A percentile compares a stretch with the other conserved stretches of the same genome.
These are phyloP conservation scores for Kwoniella sp. DNA, from an alignment of 768 basidiomycete genomes.

Conservation along the genomic window DNA sequence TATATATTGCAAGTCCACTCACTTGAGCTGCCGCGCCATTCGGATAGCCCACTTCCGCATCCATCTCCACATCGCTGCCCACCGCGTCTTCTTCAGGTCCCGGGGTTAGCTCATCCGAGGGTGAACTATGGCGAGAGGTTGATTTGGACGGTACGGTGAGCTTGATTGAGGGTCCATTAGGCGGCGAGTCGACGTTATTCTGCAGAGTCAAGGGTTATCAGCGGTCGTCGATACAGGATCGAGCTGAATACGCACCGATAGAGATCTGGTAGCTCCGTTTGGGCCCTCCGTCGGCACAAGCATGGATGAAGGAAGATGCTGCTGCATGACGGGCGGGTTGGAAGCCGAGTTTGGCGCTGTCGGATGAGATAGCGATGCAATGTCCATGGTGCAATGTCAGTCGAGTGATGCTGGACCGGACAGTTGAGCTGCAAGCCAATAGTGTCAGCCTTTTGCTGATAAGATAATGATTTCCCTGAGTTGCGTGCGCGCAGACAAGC, in stretches of 20 bases:
- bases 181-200: neutral
- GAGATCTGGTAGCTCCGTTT: no score
- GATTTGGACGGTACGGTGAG: slow-evolving; percentile 14
- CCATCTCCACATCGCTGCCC: slow-evolving; percentile 10
- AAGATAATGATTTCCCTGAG: no score
- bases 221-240: neutral
- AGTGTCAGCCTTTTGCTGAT: no score
- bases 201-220: no score
- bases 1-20: neutral
- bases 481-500: no score
- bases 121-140: slow-evolving; percentile 3
- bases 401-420: no score
- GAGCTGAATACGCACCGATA: neutral
- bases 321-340: slow-evolving; percentile 7
- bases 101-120: slow-evolving; percentile 30
- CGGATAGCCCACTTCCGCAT: slow-evolving; percentile 3
- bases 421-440: no score
- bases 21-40: slow-evolving; percentile 1
- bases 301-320: slow-evolving; percentile 29
- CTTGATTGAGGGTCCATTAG: slow-evolving; percentile 13
- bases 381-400: slow-evolving; percentile 9
- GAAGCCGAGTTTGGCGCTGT: slow-evolving; percentile 5
- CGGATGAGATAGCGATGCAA: slow-evolving; percentile 9
- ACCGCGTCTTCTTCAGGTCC: slow-evolving; percentile 23
- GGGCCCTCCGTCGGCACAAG: slow-evolving; percentile 11